Percentiles rank a stretch among this genome's conserved stretches.
Evolutionary conservation across 1,139 yeast species (phyloP).

Genomic region (Waltiozyma sp.): DNA sequence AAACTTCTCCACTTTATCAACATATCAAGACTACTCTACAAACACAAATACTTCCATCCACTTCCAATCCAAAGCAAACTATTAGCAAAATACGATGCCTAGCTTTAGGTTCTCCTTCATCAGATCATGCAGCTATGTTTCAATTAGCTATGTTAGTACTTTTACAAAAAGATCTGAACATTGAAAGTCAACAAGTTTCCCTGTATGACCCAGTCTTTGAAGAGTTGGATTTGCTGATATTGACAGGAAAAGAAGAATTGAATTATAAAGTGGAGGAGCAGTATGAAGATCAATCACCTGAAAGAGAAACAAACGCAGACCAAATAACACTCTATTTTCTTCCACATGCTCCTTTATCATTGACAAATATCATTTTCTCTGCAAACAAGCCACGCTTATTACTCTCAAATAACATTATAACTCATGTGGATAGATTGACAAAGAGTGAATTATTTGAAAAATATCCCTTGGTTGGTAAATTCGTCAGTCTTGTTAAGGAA

Average conservation of each 20-base stretch:
- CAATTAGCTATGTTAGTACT: conserved; percentile 49
- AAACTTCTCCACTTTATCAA: not conserved
- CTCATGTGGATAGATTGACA: conserved; percentile 43
- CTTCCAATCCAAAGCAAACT: conserved; percentile 7
- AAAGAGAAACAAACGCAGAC: conserved; percentile 2
- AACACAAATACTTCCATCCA: not conserved
- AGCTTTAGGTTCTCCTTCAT: conserved; percentile 61
- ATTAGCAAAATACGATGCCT: conserved; percentile 41
- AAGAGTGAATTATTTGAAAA: conserved; percentile 28
- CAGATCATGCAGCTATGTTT: conserved; percentile 45
- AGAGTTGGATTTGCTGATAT: conserved; percentile 29
- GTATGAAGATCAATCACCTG: conserved; percentile 1
- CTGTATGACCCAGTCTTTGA: conserved; percentile 58
- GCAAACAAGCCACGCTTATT: conserved; percentile 26
- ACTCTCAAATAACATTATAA: conserved; percentile 38
- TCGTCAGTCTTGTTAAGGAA: conserved; percentile 23
- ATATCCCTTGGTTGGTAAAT: conserved; percentile 32
- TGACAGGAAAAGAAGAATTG: conserved; percentile 18
- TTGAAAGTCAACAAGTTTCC: conserved; percentile 25
- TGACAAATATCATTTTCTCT: conserved; percentile 37
- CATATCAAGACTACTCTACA: not conserved
- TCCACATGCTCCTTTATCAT: conserved; percentile 64
- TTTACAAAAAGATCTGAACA: conserved; percentile 21
- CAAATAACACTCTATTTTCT: conserved; percentile 35
- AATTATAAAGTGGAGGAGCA: conserved; percentile 11